Percentiles rank a stretch among this genome's conserved stretches.
Conservation (phyloP, 345 rosid species). For the Cardamine occulta region DNA sequence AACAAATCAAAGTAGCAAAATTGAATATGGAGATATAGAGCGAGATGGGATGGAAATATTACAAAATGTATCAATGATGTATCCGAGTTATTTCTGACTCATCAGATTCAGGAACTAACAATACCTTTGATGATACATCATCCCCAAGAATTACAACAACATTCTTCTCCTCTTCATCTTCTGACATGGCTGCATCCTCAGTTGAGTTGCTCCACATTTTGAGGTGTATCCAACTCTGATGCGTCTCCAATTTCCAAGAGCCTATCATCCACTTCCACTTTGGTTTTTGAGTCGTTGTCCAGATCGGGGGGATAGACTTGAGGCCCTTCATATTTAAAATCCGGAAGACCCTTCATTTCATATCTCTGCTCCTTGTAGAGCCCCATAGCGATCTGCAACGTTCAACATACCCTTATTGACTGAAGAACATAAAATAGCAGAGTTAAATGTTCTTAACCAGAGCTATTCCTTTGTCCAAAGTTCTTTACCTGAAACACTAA, state of each 20-base stretch:
- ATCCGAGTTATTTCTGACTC: slow-evolving; percentile 83
- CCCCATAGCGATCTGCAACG: neutral
- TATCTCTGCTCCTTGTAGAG: neutral
- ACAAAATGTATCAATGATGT: slow-evolving; percentile 54
- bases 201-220: neutral
- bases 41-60: neutral
- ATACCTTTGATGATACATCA: slow-evolving; percentile 17
- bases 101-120: slow-evolving; percentile 41
- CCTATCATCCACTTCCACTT: neutral
- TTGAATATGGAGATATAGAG: neutral
- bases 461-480: neutral
- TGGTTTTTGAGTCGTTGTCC: too few relatives aligned
- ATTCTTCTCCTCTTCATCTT: neutral
- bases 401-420: slow-evolving; percentile 15
- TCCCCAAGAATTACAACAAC: neutral
- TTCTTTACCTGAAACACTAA: slow-evolving; percentile 50
- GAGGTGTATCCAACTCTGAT: neutral
- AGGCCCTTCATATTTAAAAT: neutral
- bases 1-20: neutral
- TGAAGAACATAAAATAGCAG: neutral
- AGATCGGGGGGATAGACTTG: neutral
- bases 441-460: neutral
- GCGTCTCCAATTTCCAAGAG: neutral
- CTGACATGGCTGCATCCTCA: neutral
- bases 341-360: neutral